Conservation (phyloP, 2,329 filamentous ascomycete species). For the Botrytis aclada region DNA sequence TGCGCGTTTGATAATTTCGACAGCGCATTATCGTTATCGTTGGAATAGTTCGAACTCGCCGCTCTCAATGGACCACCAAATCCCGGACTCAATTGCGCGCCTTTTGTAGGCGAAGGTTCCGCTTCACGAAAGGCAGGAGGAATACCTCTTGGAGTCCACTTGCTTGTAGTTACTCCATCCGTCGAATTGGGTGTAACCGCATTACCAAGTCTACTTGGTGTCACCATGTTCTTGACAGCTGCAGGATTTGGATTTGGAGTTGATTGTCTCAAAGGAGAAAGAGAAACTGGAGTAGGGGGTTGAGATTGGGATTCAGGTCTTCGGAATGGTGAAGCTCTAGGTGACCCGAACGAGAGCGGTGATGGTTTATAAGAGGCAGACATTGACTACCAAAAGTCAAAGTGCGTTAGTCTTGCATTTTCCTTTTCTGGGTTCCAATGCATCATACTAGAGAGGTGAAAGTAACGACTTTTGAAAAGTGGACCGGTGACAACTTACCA, state of each 20-base stretch:
- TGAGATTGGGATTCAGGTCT: conserved; percentile 53
- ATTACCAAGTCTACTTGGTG: conserved; percentile 44
- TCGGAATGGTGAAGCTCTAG: conserved; percentile 64
- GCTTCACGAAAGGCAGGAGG: conserved; percentile 37
- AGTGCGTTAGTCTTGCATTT: conserved; percentile 12
- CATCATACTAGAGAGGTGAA: conserved; percentile 9
- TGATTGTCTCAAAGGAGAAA: conserved; percentile 62
- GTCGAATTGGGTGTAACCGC: conserved; percentile 42
- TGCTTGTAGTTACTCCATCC: conserved; percentile 20
- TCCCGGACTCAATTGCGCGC: conserved; percentile 30
- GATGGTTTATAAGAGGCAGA: conserved; percentile 64
- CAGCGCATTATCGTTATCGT: conserved; percentile 48
- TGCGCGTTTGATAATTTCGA: conserved; percentile 77
- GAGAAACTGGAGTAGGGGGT: conserved; percentile 61
- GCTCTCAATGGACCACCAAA: conserved; percentile 33
- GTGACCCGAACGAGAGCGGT: conserved; percentile 68
- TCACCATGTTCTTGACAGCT: conserved; percentile 44
- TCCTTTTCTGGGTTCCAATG: conserved; percentile 13
- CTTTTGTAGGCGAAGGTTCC: conserved; percentile 37
- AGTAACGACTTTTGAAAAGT: conserved; percentile 18
- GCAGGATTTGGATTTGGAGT: conserved; percentile 60
- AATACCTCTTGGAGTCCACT: conserved; percentile 37
- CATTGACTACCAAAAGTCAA: conserved; percentile 25
- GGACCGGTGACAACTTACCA: conserved; percentile 20
- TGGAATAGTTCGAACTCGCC: conserved; percentile 22